Evolutionary conservation across 2,329 filamentous ascomycete genomes (phyloP).

Genomic region (Aureobasidium sp.): DNA sequence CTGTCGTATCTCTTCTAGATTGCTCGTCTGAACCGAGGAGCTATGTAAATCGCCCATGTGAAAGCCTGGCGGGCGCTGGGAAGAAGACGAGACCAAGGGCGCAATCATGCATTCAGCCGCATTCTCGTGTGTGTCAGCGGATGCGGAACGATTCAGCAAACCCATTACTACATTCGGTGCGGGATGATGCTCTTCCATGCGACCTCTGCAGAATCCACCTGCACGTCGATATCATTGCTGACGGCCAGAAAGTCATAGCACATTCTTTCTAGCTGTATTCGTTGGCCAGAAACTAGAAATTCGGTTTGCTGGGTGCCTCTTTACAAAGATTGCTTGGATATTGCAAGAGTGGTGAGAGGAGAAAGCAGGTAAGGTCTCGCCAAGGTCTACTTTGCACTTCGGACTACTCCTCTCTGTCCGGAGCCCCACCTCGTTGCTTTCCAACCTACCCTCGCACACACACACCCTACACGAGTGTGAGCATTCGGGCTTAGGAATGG

Average conservation of each 20-base stretch:
- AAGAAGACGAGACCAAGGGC: not conserved
- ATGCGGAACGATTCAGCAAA: constrained; percentile 2
- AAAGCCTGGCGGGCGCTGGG: not conserved
- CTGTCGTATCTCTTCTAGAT: not conserved
- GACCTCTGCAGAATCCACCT: constrained; percentile 12
- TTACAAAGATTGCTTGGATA: not conserved
- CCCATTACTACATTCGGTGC: constrained; percentile 4
- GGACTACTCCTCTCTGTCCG: constrained; percentile 14
- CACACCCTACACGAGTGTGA: constrained; percentile 5
- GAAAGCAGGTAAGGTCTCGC: not conserved
- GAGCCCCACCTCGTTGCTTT: constrained; percentile 8
- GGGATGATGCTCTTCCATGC: constrained; percentile 10
- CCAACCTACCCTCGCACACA: constrained; percentile 9
- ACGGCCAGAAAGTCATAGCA: not conserved
- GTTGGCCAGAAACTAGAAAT: not conserved
- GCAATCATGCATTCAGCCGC: constrained; percentile 10
- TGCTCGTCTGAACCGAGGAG: not conserved
- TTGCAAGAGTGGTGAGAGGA: not conserved
- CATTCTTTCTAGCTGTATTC: not conserved
- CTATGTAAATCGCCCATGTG: not conserved
- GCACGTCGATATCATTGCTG: constrained; percentile 15
- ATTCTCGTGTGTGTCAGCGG: constrained; percentile 3
- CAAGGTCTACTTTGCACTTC: constrained; percentile 10
- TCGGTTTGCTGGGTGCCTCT: not conserved
- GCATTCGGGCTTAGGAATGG: constrained; percentile 1